Base-by-base conservation (phyloP, 768 basidiomycete genomes). In the Auricularia sp. region DNA sequence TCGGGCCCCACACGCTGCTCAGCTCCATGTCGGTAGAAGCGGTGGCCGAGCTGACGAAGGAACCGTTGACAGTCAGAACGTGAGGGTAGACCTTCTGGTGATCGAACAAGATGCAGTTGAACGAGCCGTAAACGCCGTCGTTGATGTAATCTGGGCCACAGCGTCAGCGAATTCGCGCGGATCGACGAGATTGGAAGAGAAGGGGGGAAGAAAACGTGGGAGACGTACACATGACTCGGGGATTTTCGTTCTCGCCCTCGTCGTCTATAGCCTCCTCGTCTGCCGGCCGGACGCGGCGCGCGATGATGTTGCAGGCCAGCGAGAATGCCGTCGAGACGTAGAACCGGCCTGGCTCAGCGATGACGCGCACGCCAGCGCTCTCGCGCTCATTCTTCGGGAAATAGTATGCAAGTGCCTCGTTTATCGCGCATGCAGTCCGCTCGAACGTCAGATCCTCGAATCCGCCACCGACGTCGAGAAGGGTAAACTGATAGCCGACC, bases 51-150 rank as follows among this genome's bases (percentile, higher is more conserved):
- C 29, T 33, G 23, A 59, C 56, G 29, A 66, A 66, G 12, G 66
- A 66, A 2, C 59, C 36, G 18, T 54, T 54, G 21, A 68, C 42
- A 18, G 80, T 80, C 44, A 82, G 73, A n/a, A 79, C 77, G 73
- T 79, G 76, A 33, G 97, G 97, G 70, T 90, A 85, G n/a, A 88
- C 88, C 65, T 82, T 80, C 73, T 96, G 94, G 76, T 99, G 97
- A 77, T 98, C 97, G 76, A 98, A 98, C 72, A 98, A 80, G 76
- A 94, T 94, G 78, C 91, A 94, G 80, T 95, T 94, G 81, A 95
- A 94, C 23, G 93, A 86, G 61, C 96, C 94, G 75, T 99, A 99
- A 47, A 99, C 93, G 54, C 97, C 97, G 74, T 98, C 96, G 78
- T 98, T 98, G 83, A 98, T 93, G 80, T 98, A 98, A 80, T 98